Base-by-base conservation (phyloP, 2,329 filamentous ascomycete genomes). In the Diaporthe sp. region DNA sequence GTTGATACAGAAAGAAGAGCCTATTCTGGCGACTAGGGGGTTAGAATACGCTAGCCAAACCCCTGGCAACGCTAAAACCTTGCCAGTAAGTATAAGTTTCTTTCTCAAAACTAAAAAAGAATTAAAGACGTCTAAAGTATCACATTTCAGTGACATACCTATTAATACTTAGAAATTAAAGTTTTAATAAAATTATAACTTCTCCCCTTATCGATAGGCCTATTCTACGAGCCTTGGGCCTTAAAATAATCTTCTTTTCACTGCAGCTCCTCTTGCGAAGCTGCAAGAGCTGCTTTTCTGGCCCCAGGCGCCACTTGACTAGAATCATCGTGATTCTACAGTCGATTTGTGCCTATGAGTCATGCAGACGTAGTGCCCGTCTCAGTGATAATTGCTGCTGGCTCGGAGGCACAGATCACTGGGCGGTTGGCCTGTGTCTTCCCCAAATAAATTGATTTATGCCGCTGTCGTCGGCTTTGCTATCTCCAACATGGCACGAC, bases 401-500 rank as follows among this genome's bases (percentile, higher is more conserved):
- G 15, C n/a, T n/a, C 13, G 17, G 35, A 22, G 38, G 50, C 22
- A 38, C 66, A 25, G n/a, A 57, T 42, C 15, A 45, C 66, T n/a
- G 5, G 25, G 35, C 12, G 19, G 5, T 17, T 15, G 19, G 30
- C 42, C 42, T 30, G 13, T 33, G 19, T 15, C 35, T 47, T 17
- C 22, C 33, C 15, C 2, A 15, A 25, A 38, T 15, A 38, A 52
- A 7, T n/a, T 5, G 33, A 30, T 25, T 19, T n/a, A 40, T 38
- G 55, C 45, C 22, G 3, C 40, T 9, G 9, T 33, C 17, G 25
- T 33, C 33, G 10, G 8, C 22, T 25, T 52, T 6, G 9, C 13
- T 19, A 3, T 40, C 45, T 25, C 42, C 50, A 38, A 42, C 19
- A 72, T 74, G 68, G 22, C 55, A 50, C 33, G 28, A 25, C 75